Conservation (phyloP, 2,329 filamentous ascomycete species). For the Catunica adiposa region DNA sequence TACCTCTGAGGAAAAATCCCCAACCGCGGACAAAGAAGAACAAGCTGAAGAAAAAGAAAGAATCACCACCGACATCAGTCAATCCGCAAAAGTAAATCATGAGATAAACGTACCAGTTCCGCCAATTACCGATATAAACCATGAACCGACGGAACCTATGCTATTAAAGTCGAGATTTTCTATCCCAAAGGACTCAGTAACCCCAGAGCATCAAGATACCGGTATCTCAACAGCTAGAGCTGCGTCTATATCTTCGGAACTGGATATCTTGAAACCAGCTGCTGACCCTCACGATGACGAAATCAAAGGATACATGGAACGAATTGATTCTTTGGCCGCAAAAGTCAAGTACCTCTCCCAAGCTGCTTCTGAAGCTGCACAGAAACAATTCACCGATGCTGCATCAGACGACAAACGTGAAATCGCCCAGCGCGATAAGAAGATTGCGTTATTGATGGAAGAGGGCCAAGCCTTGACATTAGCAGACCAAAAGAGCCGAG, state of each 20-base stretch:
- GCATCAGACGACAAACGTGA: conserved; percentile 57
- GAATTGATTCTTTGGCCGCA: conserved; percentile 78
- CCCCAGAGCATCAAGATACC: no score
- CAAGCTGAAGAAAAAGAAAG: no score
- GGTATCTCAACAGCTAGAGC: no score
- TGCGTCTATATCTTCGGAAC: neutral
- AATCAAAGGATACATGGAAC: conserved; percentile 51
- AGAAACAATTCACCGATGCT: conserved; percentile 45
- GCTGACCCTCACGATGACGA: conserved; percentile 53
- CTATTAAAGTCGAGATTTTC: no score
- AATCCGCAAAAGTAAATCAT: no score
- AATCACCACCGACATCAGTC: no score
- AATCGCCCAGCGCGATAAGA: conserved; percentile 75
- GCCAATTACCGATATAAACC: no score
- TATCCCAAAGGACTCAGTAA: no score
- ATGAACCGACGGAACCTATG: no score
- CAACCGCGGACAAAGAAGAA: no score
- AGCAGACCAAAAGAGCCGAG: conserved; percentile 69
- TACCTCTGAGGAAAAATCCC: conserved; percentile 5
- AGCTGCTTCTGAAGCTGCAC: conserved; percentile 61
- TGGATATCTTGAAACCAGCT: neutral
- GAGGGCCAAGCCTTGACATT: conserved; percentile 81
- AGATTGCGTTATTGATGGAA: conserved; percentile 76
- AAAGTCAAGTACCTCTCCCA: conserved; percentile 80
- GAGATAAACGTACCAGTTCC: no score